Base-by-base conservation (phyloP, 352 stramenopile species). In the Globisporangium nagaii region DNA sequence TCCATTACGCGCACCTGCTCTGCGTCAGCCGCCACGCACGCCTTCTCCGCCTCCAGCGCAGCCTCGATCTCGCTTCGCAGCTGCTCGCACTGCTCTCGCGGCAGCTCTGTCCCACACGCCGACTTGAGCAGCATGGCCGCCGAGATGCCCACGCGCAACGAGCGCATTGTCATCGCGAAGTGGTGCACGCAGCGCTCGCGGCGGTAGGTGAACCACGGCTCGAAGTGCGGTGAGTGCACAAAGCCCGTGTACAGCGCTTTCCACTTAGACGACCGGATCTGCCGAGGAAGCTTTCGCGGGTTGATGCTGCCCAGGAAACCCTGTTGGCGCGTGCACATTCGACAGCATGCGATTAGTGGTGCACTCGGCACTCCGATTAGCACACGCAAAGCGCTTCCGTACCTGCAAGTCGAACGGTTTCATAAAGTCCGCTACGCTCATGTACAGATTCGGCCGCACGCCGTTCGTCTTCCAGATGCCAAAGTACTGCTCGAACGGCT, bases 401-500 rank as follows among this genome's bases (percentile, higher is more conserved):
- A 79, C 73, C 58, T 71, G 66, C 11, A 75, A 27, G 19, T 82
- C 74, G 36, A 90, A 93, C 13, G 80, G 78, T 53, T 93, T 90
- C 68, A 93, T 84, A 46, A 79, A 81, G 24, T 87, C 69, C 35
- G 82, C 70, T 2, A 73, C 65, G 20, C 68, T 75, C 65, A 88
- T 75, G 55, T 93, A 93, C 36, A 89, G 51, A 42, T 88, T 85
- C 8, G 82, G 78, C 0, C 70, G 72, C 5, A 66, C 66, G 39
- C 66, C 75, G 22, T 69, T 82, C 39, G 67, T 37, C 51, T 83
- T 87, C 78, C 78, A 93, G 37, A 96, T 79, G 15, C 83, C 80
- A 56, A 96, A 93, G 51, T 89, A 95, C 35, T 86, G 74, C 57
- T 95, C 79, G 44, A 96, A 93, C 13, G 86, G 86, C n/a, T 79